These are phyloP conservation scores for Huiozyma naganishii DNA, from an alignment of 805 yeast species.

Conservation along the genomic window DNA sequence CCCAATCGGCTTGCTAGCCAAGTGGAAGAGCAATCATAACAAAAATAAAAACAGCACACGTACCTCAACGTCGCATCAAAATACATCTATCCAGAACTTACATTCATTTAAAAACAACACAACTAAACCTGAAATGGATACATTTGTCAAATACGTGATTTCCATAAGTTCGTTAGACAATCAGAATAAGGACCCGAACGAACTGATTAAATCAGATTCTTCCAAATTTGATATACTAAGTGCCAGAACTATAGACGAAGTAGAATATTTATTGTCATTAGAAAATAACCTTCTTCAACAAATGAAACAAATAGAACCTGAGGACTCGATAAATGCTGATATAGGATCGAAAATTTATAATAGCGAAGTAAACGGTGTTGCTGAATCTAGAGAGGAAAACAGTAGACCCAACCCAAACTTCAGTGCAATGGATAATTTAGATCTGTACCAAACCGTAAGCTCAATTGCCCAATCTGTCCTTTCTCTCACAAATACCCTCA, in stretches of 20 bases:
- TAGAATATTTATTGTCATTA: constrained; percentile 42
- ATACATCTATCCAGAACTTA: constrained; percentile 8
- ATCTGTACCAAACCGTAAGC: constrained; percentile 26
- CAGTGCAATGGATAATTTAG: constrained; percentile 27
- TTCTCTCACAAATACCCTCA: constrained; percentile 24
- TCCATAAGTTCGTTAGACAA: constrained; percentile 27
- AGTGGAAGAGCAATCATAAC: constrained; percentile 24
- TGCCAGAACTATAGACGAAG: constrained; percentile 61
- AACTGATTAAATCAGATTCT: constrained; percentile 4
- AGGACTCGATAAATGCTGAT: background rate
- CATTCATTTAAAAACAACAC: constrained; percentile 9
- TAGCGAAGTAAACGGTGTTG: background rate
- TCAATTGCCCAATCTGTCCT: constrained; percentile 27
- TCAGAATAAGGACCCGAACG: constrained; percentile 5
- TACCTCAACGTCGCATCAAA: background rate
- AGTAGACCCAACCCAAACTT: constrained; percentile 6
- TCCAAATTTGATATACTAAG: constrained; percentile 51
- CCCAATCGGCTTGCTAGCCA: constrained; percentile 19
- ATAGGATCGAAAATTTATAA: background rate
- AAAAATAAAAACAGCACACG: background rate
- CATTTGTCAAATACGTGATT: constrained; percentile 28
- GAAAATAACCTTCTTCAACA: constrained; percentile 30
- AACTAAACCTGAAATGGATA: constrained; percentile 25
- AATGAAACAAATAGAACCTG: background rate
- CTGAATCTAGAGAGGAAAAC: background rate